phyloP scores from a whole-genome alignment of 352 stramenopile species.

The Phytopythium oedochilum region DNA sequence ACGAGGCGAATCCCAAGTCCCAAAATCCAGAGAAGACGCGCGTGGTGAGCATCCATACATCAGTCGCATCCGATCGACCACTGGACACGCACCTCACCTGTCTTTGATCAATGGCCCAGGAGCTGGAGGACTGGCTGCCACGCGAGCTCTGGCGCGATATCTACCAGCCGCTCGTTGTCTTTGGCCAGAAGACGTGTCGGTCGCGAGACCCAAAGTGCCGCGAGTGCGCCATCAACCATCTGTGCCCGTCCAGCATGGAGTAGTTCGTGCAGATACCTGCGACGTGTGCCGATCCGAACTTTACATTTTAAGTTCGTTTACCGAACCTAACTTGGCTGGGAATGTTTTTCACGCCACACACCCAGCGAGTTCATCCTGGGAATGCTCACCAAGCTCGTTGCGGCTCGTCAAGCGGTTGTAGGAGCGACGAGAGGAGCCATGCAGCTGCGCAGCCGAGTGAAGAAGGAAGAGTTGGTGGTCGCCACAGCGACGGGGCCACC shows the following conservation, averaged over 20 bases:
- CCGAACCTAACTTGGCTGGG: background rate
- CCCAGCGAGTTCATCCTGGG: no score
- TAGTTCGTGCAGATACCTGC: slow-evolving; percentile 11
- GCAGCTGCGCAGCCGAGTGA: slow-evolving; percentile 27
- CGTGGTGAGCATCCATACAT: slow-evolving; percentile 17
- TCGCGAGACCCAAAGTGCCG: slow-evolving; percentile 65
- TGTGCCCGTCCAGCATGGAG: slow-evolving; percentile 69
- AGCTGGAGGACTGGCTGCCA: slow-evolving; percentile 95
- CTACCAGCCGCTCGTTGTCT: slow-evolving; percentile 93
- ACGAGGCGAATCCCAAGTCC: slow-evolving; percentile 70
- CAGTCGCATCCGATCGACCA: background rate
- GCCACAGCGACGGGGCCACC: background rate
- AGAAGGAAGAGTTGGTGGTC: slow-evolving; percentile 7
- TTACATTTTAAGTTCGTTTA: background rate
- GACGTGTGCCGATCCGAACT: slow-evolving; percentile 1
- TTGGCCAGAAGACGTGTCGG: slow-evolving; percentile 92
- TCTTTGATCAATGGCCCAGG: slow-evolving; percentile 15
- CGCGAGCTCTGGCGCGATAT: slow-evolving; percentile 85
- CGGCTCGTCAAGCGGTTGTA: background rate
- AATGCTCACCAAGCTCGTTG: slow-evolving; percentile 6
- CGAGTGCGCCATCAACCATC: slow-evolving; percentile 53
- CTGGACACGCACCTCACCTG: background rate
- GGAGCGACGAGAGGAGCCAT: slow-evolving; percentile 9
- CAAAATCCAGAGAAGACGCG: slow-evolving; percentile 92
- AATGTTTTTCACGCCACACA: no score